Percentiles rank a stretch among this genome's conserved stretches.
Conservation (phyloP, 495 filamentous ascomycete species). For the Stereocaulon alpinum region DNA sequence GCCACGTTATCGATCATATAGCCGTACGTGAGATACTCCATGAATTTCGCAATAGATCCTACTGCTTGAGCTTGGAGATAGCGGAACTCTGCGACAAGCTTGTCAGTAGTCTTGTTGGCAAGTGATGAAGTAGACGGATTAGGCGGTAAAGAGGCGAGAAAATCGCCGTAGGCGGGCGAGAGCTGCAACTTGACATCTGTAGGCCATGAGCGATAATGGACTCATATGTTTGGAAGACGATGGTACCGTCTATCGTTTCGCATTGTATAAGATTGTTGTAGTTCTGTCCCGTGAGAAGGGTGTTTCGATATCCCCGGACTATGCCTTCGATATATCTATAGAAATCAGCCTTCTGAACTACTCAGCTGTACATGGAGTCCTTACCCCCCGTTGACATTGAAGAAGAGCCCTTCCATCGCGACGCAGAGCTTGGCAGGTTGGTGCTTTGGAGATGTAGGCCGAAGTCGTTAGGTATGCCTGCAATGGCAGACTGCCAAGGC, state of each 20-base stretch:
- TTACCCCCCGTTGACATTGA: conserved; percentile 91
- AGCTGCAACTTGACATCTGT: conserved; percentile 96
- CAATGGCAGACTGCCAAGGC: background rate
- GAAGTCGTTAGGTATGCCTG: background rate
- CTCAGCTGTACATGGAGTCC: conserved; percentile 20
- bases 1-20: conserved; percentile 99
- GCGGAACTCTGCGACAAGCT: conserved; percentile 93
- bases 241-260: conserved; percentile 90
- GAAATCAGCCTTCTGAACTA: conserved; percentile 19
- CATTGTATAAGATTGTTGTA: conserved; percentile 97
- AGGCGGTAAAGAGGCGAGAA: conserved; percentile 85
- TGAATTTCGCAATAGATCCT: conserved; percentile 82
- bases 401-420: conserved; percentile 88
- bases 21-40: conserved; percentile 94
- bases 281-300: conserved; percentile 78
- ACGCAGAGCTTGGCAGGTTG: background rate
- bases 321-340: conserved; percentile 89
- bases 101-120: conserved; percentile 90
- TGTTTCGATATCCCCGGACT: conserved; percentile 92
- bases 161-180: conserved; percentile 92
- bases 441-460: background rate
- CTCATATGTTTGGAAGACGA: background rate
- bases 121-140: conserved; percentile 95
- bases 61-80: conserved; percentile 89
- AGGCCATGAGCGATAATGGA: background rate